Evolutionary conservation across 1,284 basidiomycete genomes (phyloP).

Genomic region (Termitomyces sp.): DNA sequence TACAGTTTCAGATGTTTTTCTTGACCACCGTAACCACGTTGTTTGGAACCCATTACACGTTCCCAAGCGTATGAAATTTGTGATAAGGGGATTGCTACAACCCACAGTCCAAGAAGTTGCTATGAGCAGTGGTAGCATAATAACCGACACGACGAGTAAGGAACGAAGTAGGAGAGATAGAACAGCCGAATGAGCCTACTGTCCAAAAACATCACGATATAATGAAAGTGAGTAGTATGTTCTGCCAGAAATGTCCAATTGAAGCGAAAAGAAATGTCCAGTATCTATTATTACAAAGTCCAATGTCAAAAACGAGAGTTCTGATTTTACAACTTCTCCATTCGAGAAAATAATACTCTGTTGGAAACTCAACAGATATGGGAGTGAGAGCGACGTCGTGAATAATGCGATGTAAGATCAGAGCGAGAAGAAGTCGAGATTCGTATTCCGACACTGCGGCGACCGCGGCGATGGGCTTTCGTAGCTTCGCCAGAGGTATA

Average conservation of each 20-base stretch:
- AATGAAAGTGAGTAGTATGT: conserved; percentile 3
- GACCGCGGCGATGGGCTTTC: conserved; percentile 28
- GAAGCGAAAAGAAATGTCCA: background rate
- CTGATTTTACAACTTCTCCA: conserved; percentile 20
- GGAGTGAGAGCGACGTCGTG: conserved; percentile 25
- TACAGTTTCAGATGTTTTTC: background rate
- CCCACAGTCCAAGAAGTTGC: background rate
- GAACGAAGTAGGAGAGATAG: background rate
- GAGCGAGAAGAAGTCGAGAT: conserved; percentile 37
- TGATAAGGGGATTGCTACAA: background rate
- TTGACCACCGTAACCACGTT: background rate
- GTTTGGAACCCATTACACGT: background rate
- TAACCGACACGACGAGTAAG: background rate
- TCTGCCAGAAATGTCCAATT: conserved; percentile 3
- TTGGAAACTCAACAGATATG: conserved; percentile 19
- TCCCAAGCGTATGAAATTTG: background rate
- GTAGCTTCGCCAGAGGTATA: conserved; percentile 27
- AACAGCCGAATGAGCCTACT: background rate
- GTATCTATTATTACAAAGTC: conserved; percentile 19
- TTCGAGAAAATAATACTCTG: conserved; percentile 10
- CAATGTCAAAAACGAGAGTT: conserved; percentile 9
- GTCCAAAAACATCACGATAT: background rate
- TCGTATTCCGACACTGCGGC: conserved; percentile 36
- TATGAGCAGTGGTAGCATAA: background rate
- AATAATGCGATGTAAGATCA: conserved; percentile 25